A percentile compares a stretch with the other conserved stretches of the same genome.
phyloP scores from a whole-genome alignment of 1,139 yeast genomes.

The Candida sanyaensis region DNA sequence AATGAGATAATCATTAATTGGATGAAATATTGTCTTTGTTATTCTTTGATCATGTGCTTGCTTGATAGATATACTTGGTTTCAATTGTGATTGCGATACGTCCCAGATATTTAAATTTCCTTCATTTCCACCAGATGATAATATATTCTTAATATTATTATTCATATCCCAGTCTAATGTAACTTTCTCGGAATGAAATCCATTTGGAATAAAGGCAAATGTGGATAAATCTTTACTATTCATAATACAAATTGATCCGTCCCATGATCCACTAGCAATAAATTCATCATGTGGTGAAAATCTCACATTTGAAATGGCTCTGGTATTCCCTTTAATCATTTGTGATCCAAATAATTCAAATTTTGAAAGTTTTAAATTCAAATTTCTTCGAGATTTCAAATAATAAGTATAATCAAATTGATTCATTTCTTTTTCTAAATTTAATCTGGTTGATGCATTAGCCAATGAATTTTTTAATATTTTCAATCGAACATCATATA shows the following conservation, averaged over 20 bases:
- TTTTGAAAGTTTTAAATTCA: constrained; percentile 36
- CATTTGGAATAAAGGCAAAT: constrained; percentile 10
- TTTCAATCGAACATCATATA: constrained; percentile 53
- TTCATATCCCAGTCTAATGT: constrained; percentile 61
- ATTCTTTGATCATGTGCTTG: constrained; percentile 58
- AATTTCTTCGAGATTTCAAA: constrained; percentile 46
- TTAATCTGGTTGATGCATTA: constrained; percentile 45
- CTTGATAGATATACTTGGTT: constrained; percentile 22
- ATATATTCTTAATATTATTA: constrained; percentile 12
- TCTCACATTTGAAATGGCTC: constrained; percentile 68
- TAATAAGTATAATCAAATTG: constrained; percentile 12
- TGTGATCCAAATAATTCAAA: constrained; percentile 68
- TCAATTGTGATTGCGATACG: constrained; percentile 14
- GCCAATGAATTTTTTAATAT: constrained; percentile 55
- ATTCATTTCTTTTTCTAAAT: constrained; percentile 19
- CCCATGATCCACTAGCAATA: constrained; percentile 83
- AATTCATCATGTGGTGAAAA: constrained; percentile 35
- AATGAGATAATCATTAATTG: constrained; percentile 53
- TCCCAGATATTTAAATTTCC: constrained; percentile 55
- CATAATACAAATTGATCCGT: constrained; percentile 57
- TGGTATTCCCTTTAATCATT: constrained; percentile 51
- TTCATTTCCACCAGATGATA: constrained; percentile 68
- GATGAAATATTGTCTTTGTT: constrained; percentile 67
- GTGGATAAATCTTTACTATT: constrained; percentile 36
- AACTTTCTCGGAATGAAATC: constrained; percentile 57